Evolutionary conservation across 352 stramenopile species (phyloP).

Genomic region (Pythium phragmitis): DNA sequence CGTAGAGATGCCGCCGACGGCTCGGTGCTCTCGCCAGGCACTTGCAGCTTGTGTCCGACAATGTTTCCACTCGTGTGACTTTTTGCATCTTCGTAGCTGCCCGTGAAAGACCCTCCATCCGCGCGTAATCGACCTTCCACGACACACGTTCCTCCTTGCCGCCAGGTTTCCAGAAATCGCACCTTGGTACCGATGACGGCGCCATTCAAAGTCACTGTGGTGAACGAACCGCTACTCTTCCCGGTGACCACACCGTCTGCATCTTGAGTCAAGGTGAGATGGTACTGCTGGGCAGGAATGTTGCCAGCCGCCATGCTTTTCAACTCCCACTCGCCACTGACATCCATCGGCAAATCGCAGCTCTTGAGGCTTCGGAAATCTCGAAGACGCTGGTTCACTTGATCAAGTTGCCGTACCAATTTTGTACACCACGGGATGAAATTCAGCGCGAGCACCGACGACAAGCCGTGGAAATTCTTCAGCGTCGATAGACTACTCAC

Average conservation of each 20-base stretch:
- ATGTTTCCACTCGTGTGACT: constrained; percentile 86
- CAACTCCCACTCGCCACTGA: constrained; percentile 84
- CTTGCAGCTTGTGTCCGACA: constrained; percentile 52
- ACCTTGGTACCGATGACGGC: constrained; percentile 77
- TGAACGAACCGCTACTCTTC: constrained; percentile 79
- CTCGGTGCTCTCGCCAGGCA: neutral
- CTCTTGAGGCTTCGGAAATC: constrained; percentile 30
- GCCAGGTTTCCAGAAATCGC: constrained; percentile 85
- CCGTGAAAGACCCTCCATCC: constrained; percentile 70
- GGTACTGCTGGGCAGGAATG: constrained; percentile 87
- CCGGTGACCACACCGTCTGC: constrained; percentile 62
- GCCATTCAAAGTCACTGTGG: constrained; percentile 76
- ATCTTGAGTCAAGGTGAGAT: constrained; percentile 70
- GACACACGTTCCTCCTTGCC: constrained; percentile 84
- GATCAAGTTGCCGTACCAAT: constrained; percentile 65
- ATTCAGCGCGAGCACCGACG: constrained; percentile 64
- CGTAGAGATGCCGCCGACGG: neutral
- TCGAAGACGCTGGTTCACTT: constrained; percentile 50
- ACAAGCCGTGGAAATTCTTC: constrained; percentile 67
- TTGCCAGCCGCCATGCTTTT: constrained; percentile 86
- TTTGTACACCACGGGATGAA: constrained; percentile 80
- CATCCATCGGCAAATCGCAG: constrained; percentile 51
- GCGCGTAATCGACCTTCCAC: constrained; percentile 75
- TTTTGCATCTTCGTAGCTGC: constrained; percentile 86
- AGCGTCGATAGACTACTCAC: constrained; percentile 64